A percentile compares a stretch with the other conserved stretches of the same genome.
These are phyloP conservation scores for Daedalea quercina DNA, from an alignment of 768 basidiomycete species.

Conservation along the genomic window DNA sequence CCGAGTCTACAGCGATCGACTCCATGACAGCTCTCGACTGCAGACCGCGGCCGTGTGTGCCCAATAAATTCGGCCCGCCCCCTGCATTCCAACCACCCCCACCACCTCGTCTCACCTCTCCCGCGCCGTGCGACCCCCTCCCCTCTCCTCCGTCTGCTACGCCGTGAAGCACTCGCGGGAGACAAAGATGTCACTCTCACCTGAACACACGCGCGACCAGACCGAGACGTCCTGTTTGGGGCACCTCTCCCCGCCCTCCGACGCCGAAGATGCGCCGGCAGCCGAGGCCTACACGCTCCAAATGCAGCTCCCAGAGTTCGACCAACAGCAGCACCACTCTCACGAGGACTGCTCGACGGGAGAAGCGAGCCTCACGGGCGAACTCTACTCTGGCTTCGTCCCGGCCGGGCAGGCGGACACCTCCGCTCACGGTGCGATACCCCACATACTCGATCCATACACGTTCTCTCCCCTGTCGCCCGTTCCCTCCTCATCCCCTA, in stretches of 20 bases:
- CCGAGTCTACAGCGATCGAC: neutral
- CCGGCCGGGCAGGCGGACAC: neutral
- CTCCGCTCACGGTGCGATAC: neutral
- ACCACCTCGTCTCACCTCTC: conserved; percentile 7
- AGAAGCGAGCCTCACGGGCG: neutral
- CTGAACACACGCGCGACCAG: neutral
- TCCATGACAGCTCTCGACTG: conserved; percentile 3
- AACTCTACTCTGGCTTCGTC: neutral
- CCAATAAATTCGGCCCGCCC: conserved; percentile 15
- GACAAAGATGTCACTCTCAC: neutral
- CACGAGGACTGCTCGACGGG: conserved; percentile 16
- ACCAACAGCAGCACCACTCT: conserved; percentile 22
- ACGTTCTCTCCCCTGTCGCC: neutral
- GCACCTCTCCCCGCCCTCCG: conserved; percentile 27
- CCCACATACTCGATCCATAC: neutral
- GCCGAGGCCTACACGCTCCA: conserved; percentile 36
- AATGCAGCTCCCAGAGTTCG: conserved; percentile 30
- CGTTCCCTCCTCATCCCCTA: neutral
- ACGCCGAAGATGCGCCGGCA: conserved; percentile 27
- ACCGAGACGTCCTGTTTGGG: conserved; percentile 13
- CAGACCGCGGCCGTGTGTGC: neutral
- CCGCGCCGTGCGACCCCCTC: conserved; percentile 11
- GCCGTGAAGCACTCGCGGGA: neutral
- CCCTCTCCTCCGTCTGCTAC: neutral
- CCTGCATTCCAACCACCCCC: neutral